Evolutionary conservation across 2,329 filamentous ascomycete genomes (phyloP).

Genomic region (Diaporthe nobilis): DNA sequence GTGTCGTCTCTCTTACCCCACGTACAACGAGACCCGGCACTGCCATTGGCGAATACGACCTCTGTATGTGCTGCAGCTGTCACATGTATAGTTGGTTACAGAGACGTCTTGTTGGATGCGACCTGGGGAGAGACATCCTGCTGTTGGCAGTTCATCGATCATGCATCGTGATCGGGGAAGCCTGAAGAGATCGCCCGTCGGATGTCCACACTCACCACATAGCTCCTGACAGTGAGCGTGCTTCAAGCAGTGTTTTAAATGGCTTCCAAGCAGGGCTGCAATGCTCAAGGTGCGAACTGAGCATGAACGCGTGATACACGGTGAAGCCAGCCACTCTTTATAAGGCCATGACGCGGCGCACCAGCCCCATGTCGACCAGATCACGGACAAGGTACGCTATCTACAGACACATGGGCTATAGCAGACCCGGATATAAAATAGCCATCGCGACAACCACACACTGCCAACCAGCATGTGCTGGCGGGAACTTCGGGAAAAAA

Average conservation of each 20-base stretch:
- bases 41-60: slow-evolving; percentile 17
- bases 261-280: neutral
- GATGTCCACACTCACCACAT: too few relatives aligned
- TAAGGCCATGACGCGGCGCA: neutral
- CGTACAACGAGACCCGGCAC: neutral
- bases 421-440: neutral
- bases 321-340: neutral
- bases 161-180: neutral
- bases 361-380: neutral
- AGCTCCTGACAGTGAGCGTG: neutral
- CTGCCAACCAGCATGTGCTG: neutral
- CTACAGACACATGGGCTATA: neutral
- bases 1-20: slow-evolving; percentile 6
- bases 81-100: slow-evolving; percentile 16
- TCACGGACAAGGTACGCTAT: neutral
- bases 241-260: neutral
- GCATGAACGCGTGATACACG: neutral
- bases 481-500: slow-evolving; percentile 9
- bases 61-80: slow-evolving; percentile 28
- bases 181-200: neutral
- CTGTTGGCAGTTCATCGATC: slow-evolving; percentile 16
- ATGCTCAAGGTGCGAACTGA: neutral
- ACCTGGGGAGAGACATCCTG: neutral
- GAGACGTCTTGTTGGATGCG: neutral
- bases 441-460: neutral